phyloP scores from a whole-genome alignment of 805 yeast genomes.

The Maudiozyma saulgeensis region DNA sequence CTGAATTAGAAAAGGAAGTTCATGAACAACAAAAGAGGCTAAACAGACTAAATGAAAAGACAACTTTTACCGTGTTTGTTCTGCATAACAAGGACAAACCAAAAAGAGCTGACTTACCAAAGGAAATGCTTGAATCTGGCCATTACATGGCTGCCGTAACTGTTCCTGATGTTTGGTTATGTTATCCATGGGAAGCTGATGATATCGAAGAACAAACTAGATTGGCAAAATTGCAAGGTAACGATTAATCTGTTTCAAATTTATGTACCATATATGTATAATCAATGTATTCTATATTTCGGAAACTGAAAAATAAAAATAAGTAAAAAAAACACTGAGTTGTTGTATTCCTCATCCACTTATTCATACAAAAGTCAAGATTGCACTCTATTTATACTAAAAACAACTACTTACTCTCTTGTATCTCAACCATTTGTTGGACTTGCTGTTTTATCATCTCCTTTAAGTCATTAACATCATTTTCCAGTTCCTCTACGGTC shows the following conservation, averaged over 20 bases:
- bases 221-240: conserved; percentile 57
- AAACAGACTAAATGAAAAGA: conserved; percentile 49
- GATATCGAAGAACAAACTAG: conserved; percentile 74
- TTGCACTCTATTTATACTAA: no score
- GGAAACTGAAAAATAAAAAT: background rate
- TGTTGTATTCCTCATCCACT: no score
- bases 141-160: conserved; percentile 66
- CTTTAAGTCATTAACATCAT: conserved; percentile 84
- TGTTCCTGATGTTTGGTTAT: conserved; percentile 74
- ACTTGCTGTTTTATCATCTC: conserved; percentile 77
- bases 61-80: conserved; percentile 68
- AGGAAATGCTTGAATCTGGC: conserved; percentile 50
- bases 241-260: conserved; percentile 29
- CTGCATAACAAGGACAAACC: conserved; percentile 77
- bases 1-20: conserved; percentile 56
- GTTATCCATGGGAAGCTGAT: conserved; percentile 83
- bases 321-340: background rate
- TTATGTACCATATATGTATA: background rate
- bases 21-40: conserved; percentile 47
- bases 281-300: background rate
- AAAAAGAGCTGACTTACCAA: conserved; percentile 66
- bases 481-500: conserved; percentile 69
- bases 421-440: conserved; percentile 70
- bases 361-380: no score
- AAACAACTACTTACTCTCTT: conserved; percentile 22